Percentiles rank a stretch among this genome's conserved stretches.
Conservation (phyloP, 176 grass and related monocot species). For the Luzula sylvatica region DNA sequence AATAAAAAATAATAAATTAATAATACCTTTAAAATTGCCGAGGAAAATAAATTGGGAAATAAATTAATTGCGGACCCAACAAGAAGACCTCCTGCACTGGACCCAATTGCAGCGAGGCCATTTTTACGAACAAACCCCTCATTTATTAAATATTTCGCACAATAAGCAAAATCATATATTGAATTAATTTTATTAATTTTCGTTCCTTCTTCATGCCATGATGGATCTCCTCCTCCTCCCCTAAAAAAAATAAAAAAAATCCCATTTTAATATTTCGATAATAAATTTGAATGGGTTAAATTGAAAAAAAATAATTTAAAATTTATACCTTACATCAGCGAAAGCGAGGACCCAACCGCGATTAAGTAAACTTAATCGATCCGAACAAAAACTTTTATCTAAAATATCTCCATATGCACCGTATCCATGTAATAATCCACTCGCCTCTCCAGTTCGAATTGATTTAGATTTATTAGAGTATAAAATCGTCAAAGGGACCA, state of each 20-base stretch:
- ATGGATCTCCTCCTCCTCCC: constrained; percentile 55
- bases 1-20: constrained; percentile 4
- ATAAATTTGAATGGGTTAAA: constrained; percentile 3
- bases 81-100: constrained; percentile 74
- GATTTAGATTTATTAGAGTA: constrained; percentile 23
- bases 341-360: constrained; percentile 90
- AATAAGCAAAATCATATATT: constrained; percentile 71
- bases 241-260: constrained; percentile 34
- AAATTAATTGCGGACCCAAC: constrained; percentile 70
- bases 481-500: constrained; percentile 58
- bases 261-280: constrained; percentile 10
- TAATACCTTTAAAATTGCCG: constrained; percentile 83
- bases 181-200: constrained; percentile 80
- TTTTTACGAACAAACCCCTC: constrained; percentile 74
- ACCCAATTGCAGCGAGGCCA: constrained; percentile 69
- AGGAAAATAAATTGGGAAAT: constrained; percentile 69
- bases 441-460: constrained; percentile 30
- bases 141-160: constrained; percentile 57
- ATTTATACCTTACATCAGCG: constrained; percentile 83
- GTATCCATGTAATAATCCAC: constrained; percentile 80
- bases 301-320: constrained; percentile 10
- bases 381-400: constrained; percentile 94
- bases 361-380: constrained; percentile 69
- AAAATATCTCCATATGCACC: constrained; percentile 89
- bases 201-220: constrained; percentile 64